Conservation (phyloP, 257 asterid genomes). For the Schizonepeta tenuifolia region DNA sequence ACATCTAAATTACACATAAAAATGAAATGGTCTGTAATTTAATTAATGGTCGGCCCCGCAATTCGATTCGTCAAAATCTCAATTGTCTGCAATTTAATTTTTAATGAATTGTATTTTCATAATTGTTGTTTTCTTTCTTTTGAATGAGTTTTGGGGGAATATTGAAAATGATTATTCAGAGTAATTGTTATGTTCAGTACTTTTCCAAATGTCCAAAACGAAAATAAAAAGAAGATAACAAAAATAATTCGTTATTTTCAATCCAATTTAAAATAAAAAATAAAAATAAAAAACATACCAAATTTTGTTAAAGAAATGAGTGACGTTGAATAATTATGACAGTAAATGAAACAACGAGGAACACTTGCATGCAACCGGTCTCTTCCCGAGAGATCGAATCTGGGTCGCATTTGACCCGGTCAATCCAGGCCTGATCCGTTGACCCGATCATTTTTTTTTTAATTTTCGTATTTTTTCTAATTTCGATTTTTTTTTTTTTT, state of each 20-base stretch:
- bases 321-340: neutral
- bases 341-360: too few species aligned
- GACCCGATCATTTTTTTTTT: too few species aligned
- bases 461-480: too few species aligned
- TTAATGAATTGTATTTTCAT: neutral
- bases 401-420: too few species aligned
- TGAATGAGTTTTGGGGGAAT: conserved; percentile 19
- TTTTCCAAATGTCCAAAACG: neutral
- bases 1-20: neutral
- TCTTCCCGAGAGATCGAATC: too few species aligned
- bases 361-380: too few species aligned
- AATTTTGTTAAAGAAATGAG: neutral
- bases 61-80: conserved; percentile 18
- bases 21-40: neutral
- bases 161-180: conserved; percentile 28
- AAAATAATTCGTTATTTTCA: neutral
- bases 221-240: neutral
- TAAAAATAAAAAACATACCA: too few species aligned
- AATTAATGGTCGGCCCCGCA: neutral
- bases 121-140: neutral
- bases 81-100: neutral
- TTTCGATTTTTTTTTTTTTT: too few species aligned
- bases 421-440: too few species aligned
- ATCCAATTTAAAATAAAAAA: too few species aligned
- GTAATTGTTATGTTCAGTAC: conserved; percentile 6